A percentile compares a stretch with the other conserved stretches of the same genome.
Conservation (phyloP, 2,329 filamentous ascomycete species). For the Epichloe sibirici region DNA sequence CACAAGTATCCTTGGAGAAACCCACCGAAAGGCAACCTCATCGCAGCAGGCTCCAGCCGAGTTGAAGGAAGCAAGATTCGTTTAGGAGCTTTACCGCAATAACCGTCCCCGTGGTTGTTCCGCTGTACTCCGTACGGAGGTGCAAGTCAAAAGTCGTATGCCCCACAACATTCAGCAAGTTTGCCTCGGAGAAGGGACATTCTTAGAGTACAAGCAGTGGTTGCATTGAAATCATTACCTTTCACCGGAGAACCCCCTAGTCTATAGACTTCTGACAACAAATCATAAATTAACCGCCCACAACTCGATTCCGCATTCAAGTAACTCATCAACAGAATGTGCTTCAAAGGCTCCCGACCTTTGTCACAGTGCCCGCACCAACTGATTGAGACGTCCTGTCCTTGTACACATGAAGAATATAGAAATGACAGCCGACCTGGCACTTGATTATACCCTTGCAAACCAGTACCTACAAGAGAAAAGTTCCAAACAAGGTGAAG, state of each 20-base stretch:
- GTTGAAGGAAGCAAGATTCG: too few relatives aligned
- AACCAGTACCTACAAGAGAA: constrained; percentile 24
- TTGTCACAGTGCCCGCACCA: constrained; percentile 3
- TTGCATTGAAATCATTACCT: background rate
- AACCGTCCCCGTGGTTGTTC: too few relatives aligned
- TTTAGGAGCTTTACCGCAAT: too few relatives aligned
- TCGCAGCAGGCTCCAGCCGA: too few relatives aligned
- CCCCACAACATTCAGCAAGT: too few relatives aligned
- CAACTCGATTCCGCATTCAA: background rate
- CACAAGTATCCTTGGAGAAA: too few relatives aligned
- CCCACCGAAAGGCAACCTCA: too few relatives aligned
- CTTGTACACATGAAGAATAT: constrained; percentile 4
- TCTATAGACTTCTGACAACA: background rate
- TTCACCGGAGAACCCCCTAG: constrained; percentile 1
- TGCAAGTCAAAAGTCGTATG: too few relatives aligned
- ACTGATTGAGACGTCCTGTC: background rate
- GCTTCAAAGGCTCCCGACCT: background rate
- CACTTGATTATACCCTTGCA: background rate
- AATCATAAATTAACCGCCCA: background rate
- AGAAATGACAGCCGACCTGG: constrained; percentile 1
- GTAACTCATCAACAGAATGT: background rate
- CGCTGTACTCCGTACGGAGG: too few relatives aligned
- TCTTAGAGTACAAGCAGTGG: background rate
- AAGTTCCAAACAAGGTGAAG: constrained; percentile 27
- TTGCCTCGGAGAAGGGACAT: too few relatives aligned